Base-by-base conservation (phyloP, 441 rosid species). In the Corymbia citriodora region DNA sequence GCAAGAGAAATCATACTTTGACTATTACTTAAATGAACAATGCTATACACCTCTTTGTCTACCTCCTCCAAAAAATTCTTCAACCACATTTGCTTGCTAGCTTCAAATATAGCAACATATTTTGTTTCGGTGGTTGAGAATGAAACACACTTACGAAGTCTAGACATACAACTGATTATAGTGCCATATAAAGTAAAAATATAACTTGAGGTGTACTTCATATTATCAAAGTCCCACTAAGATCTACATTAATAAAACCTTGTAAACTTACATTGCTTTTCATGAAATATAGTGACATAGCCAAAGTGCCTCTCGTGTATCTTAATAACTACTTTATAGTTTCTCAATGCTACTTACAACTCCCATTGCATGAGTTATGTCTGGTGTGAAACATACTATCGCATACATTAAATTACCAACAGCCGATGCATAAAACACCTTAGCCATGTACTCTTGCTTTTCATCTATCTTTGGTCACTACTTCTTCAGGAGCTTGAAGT, bases 21-120 rank as follows among this genome's bases (percentile, higher is more conserved):
- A 53, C 54, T 40, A 53, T 53, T 53, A 53, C 54, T 53, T 53
- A 55, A 55, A 55, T 55, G 23, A 19, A 9, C 25, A 27, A 87
- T 91, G 68, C 91, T 94, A 96, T 94, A 90, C 97, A 95, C 90
- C 96, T 96, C n/a, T 96, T 40, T 40, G 45, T 40, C 45, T 40
- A 40, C 5, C 45, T 40, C 45, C 45, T 40, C 45, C 45, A 40
- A 4, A 40, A 40, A 40, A 63, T 29, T 63, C 33, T 63, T 63
- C 15, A 1, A 63, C 5, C 1, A 63, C 18, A 63, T 63, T 33
- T 14, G 33, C 31, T 63, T 63, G 10, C n/a, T 17, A 1, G 5
- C 72, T 63, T 29, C 0, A 3, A 0, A 63, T 29, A 63, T 63
- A 63, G 18, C 10, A 29, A 63, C 36, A 63, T 29, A 29, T 15